A percentile compares a stretch with the other conserved stretches of the same genome.
Evolutionary conservation across 768 basidiomycete species (phyloP).

Genomic region (Boletus barrowsii): DNA sequence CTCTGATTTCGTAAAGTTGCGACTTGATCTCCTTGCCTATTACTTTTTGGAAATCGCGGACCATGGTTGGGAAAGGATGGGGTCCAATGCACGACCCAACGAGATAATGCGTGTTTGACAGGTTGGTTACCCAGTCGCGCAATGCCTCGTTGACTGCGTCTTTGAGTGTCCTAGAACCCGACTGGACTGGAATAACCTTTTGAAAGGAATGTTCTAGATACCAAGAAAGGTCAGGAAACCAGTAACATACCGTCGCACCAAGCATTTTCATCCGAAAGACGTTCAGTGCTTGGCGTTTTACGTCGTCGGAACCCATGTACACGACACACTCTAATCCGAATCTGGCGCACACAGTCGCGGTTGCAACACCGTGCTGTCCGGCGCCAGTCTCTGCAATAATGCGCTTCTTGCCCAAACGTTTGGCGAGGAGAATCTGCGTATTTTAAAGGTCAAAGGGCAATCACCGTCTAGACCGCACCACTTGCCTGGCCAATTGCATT

Average conservation of each 20-base stretch:
- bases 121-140: constrained; percentile 98
- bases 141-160: constrained; percentile 98
- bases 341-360: constrained; percentile 95
- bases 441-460: background rate
- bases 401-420: constrained; percentile 88
- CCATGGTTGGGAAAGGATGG: constrained; percentile 98
- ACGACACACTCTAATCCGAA: constrained; percentile 94
- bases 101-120: constrained; percentile 91
- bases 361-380: constrained; percentile 98
- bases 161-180: constrained; percentile 93
- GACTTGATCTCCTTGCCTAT: constrained; percentile 93
- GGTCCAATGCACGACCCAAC: constrained; percentile 98
- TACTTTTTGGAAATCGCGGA: constrained; percentile 95
- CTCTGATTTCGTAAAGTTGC: constrained; percentile 67
- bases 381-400: constrained; percentile 99
- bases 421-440: constrained; percentile 83
- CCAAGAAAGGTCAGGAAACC: background rate
- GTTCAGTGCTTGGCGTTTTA: constrained; percentile 92
- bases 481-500: constrained; percentile 93
- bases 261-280: constrained; percentile 99
- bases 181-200: constrained; percentile 92
- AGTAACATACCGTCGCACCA: constrained; percentile 68
- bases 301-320: constrained; percentile 99
- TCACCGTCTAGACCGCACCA: background rate
- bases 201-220: background rate